Base-by-base conservation (phyloP, 2,329 filamentous ascomycete species). In the Aaosphaeria pasadenensis region DNA sequence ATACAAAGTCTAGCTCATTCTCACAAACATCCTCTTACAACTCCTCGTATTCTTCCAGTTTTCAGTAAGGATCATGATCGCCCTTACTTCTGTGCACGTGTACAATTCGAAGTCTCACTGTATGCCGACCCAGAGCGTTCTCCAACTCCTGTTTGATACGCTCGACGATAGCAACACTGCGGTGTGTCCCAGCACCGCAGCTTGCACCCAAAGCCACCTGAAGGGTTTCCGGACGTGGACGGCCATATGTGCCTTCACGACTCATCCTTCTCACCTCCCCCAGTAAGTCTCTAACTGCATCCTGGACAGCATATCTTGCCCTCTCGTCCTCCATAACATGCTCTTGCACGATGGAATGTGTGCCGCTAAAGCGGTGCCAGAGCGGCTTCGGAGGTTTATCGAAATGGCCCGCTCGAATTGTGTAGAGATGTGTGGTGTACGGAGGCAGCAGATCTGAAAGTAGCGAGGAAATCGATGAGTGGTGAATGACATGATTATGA, bases 151-250 rank as follows among this genome's bases (percentile, higher is more conserved):
- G 43, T 44, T 54, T 60, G 50, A 66, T 60, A 46, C 50, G 24
- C 54, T 67, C 63, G 30, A 57, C 63, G 46, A 65, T 47, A 9
- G 61, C 51, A 13, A 67, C 64, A 51, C 64, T 67, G 9, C 64
- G 57, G 53, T 67, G 64, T 30, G 64, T 67, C 7, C 64, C 64
- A 4, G 54, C 49, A 30, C 45, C 41, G 46, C 64, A 67, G 39
- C 59, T 61, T 5, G 63, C 57, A 39, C 55, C 59, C 11, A 65
- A 29, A 13, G 45, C 51, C 2, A 54, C 53, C 40, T 13, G 9
- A 42, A 42, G n/a, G 3, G 13, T 31, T 6, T 6, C 50, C 49
- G 38, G 53, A 55, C 3, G 24, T 9, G 2, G 56, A 24, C 17
- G 17, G 17, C 17, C 17, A 24, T n/a, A 5, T 64, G 7, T 11